Evolutionary conservation across 169 alveolate genomes (phyloP), one percentile per base, ranked within the genome.

Genomic region (Plasmodium chabaudi): DNA sequence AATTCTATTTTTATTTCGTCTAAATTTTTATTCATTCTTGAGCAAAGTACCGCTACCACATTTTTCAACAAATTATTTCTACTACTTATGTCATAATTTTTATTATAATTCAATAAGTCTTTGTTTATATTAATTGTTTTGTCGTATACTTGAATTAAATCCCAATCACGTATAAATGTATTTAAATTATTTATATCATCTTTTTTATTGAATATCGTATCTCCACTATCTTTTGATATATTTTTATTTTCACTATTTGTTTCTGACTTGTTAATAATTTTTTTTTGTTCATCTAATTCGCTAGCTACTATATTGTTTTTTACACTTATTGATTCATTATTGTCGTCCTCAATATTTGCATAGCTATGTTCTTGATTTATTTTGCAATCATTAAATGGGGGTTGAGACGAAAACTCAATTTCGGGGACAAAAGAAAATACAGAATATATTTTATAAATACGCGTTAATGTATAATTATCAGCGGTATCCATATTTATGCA

Each of bases 371-470:
- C 47, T n/a, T 42, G 77, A 46, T 13, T 27, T 34, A 9, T 69
- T 56, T 55, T 47, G 15, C 5, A 0, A 39, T 60, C 12, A 42
- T 64, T 60, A 5, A 19, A 4, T n/a, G 64, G 5, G 17, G 4
- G 17, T 13, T 63, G 46, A 23, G 34, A 17, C 51, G 42, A 77
- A 23, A 51, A 12, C 17, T 77, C 88, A 55, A 63, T 51, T 57
- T 77, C 88, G 9, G 88, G 88, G 0, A 77, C 88, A 56, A 77
- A 77, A 10, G 88, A 77, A 63, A 77, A 77, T 55, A 77, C 47
- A 23, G 88, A 77, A 25, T 19, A 63, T 15, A 77, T 77, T 55
- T 64, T 77, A 64, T 63, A 77, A 51, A 77, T 68, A 19, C 88
- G 77, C 19, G 64, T 53, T 10, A 77, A 55, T 25, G 57, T 77